These are phyloP conservation scores for Neurospora pannonica DNA, from an alignment of 495 filamentous ascomycete species.

Conservation along the genomic window DNA sequence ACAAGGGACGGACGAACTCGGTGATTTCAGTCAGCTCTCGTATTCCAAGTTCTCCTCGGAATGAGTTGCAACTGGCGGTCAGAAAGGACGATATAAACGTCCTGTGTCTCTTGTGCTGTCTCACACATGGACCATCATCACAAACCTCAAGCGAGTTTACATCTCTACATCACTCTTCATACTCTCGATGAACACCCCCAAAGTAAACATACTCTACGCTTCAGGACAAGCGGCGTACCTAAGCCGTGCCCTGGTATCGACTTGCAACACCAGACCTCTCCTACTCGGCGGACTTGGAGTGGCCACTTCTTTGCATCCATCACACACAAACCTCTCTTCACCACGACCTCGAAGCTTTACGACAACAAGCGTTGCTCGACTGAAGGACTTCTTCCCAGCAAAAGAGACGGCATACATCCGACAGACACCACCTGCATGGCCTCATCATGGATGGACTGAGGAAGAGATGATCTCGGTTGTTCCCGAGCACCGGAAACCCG, in stretches of 20 bases:
- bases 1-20: not conserved
- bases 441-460: slow-evolving; percentile 53
- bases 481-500: slow-evolving; percentile 27
- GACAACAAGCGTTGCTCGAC: slow-evolving; percentile 25
- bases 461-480: slow-evolving; percentile 35
- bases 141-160: not conserved
- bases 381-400: slow-evolving; percentile 38
- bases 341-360: slow-evolving; percentile 26
- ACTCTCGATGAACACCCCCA: slow-evolving; percentile 16
- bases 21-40: not conserved
- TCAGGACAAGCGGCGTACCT: slow-evolving; percentile 26
- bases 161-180: not conserved
- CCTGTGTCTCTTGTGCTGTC: not conserved
- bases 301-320: slow-evolving; percentile 1
- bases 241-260: slow-evolving; percentile 16
- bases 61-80: not conserved
- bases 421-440: slow-evolving; percentile 51
- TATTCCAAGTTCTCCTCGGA: not conserved
- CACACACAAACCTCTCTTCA: not conserved
- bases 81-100: not conserved
- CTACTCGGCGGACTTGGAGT: slow-evolving; percentile 16
- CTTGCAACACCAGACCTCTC: slow-evolving; percentile 8
- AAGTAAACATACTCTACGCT: slow-evolving; percentile 24
- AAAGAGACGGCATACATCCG: slow-evolving; percentile 39
- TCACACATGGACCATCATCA: not conserved